Percentiles rank a stretch among this genome's conserved stretches.
These are phyloP conservation scores for Paraconiothyrium brasiliense DNA, from an alignment of 2,329 filamentous ascomycete genomes.

Conservation along the genomic window DNA sequence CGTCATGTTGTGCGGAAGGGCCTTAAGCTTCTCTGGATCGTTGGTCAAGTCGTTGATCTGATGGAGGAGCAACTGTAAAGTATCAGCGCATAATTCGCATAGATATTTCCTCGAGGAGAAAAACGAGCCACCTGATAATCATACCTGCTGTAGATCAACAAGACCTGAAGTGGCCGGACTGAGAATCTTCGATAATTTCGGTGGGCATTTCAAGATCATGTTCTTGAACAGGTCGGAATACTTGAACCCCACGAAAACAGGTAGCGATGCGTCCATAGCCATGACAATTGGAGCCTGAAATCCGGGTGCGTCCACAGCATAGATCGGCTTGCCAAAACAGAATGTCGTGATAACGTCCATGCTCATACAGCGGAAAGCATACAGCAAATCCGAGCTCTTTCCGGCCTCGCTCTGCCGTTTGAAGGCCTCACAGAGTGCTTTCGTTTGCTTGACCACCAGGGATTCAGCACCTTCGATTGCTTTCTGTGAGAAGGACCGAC, in stretches of 20 bases:
- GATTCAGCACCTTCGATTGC: slow-evolving; percentile 49
- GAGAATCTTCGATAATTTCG: slow-evolving; percentile 46
- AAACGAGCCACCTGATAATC: not conserved
- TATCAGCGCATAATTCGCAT: no score
- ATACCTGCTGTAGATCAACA: slow-evolving; percentile 49
- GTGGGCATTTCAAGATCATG: slow-evolving; percentile 50
- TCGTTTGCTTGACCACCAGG: slow-evolving; percentile 50
- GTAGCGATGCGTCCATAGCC: slow-evolving; percentile 52
- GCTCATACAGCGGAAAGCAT: slow-evolving; percentile 37
- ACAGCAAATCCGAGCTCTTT: slow-evolving; percentile 35
- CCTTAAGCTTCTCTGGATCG: slow-evolving; percentile 42
- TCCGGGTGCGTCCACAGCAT: slow-evolving; percentile 50
- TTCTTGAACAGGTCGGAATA: slow-evolving; percentile 51
- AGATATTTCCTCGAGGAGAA: no score
- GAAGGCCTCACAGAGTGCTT: slow-evolving; percentile 44
- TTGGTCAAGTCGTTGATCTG: slow-evolving; percentile 45
- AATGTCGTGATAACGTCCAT: slow-evolving; percentile 46
- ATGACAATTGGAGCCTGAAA: slow-evolving; percentile 55
- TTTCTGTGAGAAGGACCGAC: slow-evolving; percentile 53
- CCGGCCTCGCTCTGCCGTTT: slow-evolving; percentile 31
- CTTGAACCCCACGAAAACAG: slow-evolving; percentile 51
- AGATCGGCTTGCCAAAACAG: slow-evolving; percentile 53
- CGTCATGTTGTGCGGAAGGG: slow-evolving; percentile 49
- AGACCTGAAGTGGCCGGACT: slow-evolving; percentile 50
- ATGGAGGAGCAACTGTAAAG: slow-evolving; percentile 33